Evolutionary conservation across 176 grass and related monocot genomes (phyloP).

Genomic region (Aegilops tauschii): DNA sequence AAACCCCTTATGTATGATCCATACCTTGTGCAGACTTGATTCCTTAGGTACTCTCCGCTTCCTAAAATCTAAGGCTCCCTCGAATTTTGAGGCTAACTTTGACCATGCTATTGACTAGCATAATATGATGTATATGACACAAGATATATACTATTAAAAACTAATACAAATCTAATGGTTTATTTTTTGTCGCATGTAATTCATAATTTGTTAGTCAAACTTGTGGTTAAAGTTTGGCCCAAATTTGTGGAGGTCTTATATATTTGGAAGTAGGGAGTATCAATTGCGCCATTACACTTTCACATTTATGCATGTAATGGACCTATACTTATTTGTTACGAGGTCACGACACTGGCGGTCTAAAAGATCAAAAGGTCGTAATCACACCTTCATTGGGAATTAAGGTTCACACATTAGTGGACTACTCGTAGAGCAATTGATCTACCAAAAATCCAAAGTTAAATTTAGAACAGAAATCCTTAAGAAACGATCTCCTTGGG

Average conservation of each 20-base stretch:
- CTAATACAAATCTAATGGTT: not conserved
- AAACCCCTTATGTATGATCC: not conserved
- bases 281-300: not conserved
- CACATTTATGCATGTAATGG: not conserved
- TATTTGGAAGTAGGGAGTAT: not conserved
- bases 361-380: not conserved
- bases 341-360: not conserved
- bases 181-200: not conserved
- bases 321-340: not conserved
- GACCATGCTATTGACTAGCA: not conserved
- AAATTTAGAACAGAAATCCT: not conserved
- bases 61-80: not conserved
- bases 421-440: too few relatives aligned
- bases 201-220: not conserved
- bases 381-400: not conserved
- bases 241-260: not conserved
- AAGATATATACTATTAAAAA: not conserved
- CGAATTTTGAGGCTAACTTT: not conserved
- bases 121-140: not conserved
- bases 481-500: not conserved
- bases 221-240: not conserved
- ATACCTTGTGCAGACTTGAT: not conserved
- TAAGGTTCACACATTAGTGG: not conserved
- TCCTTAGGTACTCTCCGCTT: not conserved
- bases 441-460: too few relatives aligned